Evolutionary conservation across 768 basidiomycete genomes (phyloP).

Genomic region (Termitomyces sp.): DNA sequence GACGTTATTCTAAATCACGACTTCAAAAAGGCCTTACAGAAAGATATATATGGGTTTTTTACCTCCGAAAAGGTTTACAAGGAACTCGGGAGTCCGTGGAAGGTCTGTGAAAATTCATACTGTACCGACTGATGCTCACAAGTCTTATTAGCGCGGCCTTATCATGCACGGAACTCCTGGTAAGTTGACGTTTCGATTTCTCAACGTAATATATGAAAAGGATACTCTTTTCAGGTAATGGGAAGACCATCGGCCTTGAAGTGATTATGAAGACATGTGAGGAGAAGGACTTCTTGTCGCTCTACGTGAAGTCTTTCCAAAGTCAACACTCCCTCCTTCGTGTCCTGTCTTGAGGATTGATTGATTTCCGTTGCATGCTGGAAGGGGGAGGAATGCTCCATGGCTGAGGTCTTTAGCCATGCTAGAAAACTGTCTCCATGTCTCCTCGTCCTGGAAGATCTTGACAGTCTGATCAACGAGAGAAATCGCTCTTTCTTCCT

Average conservation of each 20-base stretch:
- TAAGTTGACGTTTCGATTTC: conserved; percentile 13
- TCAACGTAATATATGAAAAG: not conserved
- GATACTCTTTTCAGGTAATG: conserved; percentile 48
- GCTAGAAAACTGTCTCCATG: conserved; percentile 70
- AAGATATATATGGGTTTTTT: conserved; percentile 79
- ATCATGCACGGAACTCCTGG: conserved; percentile 84
- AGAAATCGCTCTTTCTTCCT: conserved; percentile 81
- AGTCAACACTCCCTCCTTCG: conserved; percentile 27
- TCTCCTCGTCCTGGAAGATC: conserved; percentile 49
- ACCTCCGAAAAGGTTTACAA: conserved; percentile 69
- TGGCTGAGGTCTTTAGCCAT: conserved; percentile 63
- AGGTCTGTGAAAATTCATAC: conserved; percentile 32
- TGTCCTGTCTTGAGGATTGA: not conserved
- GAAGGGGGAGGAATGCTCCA: conserved; percentile 59
- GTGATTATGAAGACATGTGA: conserved; percentile 73
- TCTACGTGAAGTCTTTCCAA: conserved; percentile 81
- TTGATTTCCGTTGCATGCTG: conserved; percentile 32
- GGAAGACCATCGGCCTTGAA: conserved; percentile 80
- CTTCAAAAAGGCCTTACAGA: conserved; percentile 62
- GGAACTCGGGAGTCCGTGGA: conserved; percentile 77
- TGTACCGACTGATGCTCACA: not conserved
- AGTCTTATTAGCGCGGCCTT: conserved; percentile 54
- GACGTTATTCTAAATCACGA: conserved; percentile 67
- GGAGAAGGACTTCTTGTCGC: conserved; percentile 54
- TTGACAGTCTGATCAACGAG: conserved; percentile 79